Evolutionary conservation across 208 protist species (phyloP).

Genomic region (Acanthamoeba culbertsoni): DNA sequence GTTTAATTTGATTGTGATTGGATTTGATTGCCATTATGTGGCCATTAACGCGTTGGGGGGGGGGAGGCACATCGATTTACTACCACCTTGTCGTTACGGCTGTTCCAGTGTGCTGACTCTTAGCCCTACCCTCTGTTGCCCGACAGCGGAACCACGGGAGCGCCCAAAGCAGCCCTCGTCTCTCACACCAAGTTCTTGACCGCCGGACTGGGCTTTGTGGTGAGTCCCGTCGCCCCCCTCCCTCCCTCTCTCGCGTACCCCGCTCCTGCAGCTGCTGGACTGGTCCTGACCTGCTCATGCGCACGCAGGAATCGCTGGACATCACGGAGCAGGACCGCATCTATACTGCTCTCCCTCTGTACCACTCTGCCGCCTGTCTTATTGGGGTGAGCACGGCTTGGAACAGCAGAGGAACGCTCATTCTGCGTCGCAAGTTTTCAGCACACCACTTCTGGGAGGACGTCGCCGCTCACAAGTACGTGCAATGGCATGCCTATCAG

Average conservation of each 20-base stretch:
- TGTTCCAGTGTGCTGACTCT: too few relatives aligned
- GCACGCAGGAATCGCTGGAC: neutral
- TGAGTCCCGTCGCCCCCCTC: neutral
- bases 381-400: constrained; percentile 70
- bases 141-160: constrained; percentile 89
- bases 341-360: constrained; percentile 88
- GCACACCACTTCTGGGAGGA: constrained; percentile 83
- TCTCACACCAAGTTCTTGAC: constrained; percentile 79
- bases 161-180: constrained; percentile 87
- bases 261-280: too few relatives aligned
- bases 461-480: constrained; percentile 78
- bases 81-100: too few relatives aligned
- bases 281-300: too few relatives aligned
- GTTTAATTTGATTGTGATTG: neutral
- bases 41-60: too few relatives aligned
- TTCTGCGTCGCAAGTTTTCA: constrained; percentile 85
- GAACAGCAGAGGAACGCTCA: constrained; percentile 64
- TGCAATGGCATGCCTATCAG: neutral
- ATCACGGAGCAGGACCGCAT: constrained; percentile 73
- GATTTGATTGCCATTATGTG: too few relatives aligned
- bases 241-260: neutral
- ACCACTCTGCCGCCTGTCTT: constrained; percentile 85
- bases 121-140: constrained; percentile 75
- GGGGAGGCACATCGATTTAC: too few relatives aligned
- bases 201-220: neutral